A percentile compares a stretch with the other conserved stretches of the same genome.
These are phyloP conservation scores for Candolleomyces efflorescens DNA, from an alignment of 768 basidiomycete species.

Conservation along the genomic window DNA sequence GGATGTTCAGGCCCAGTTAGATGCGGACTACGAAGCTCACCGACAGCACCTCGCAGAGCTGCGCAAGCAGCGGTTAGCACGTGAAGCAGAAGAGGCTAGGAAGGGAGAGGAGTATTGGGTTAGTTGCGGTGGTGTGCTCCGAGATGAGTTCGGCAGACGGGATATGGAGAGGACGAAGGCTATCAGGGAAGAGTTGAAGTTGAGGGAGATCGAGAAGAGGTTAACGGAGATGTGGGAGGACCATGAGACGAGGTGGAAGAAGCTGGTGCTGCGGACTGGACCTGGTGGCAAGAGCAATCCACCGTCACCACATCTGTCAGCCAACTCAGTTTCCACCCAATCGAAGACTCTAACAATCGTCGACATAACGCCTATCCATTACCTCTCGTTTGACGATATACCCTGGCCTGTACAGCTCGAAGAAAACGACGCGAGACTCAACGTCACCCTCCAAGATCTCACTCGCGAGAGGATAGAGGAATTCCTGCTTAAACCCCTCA, in stretches of 20 bases:
- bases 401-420: conserved; percentile 53
- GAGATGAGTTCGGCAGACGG: conserved; percentile 44
- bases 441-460: conserved; percentile 21
- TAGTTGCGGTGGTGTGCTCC: conserved; percentile 50
- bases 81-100: conserved; percentile 38
- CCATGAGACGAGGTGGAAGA: conserved; percentile 52
- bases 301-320: too few relatives aligned
- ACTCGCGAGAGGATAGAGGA: conserved; percentile 36
- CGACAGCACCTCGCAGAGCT: neutral
- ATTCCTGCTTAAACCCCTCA: conserved; percentile 47
- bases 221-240: conserved; percentile 42
- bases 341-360: neutral
- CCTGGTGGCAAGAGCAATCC: neutral
- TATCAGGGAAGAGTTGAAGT: conserved; percentile 42
- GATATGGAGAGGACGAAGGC: conserved; percentile 47
- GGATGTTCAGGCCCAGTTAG: neutral
- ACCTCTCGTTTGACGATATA: conserved; percentile 45
- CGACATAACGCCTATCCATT: neutral
- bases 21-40: neutral
- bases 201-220: conserved; percentile 38
- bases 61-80: conserved; percentile 14
- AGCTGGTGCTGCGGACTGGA: conserved; percentile 25
- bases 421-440: neutral
- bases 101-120: conserved; percentile 59
- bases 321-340: too few relatives aligned